These are phyloP conservation scores for Isabelozyma gotoi DNA, from an alignment of 805 yeast species.

Conservation along the genomic window DNA sequence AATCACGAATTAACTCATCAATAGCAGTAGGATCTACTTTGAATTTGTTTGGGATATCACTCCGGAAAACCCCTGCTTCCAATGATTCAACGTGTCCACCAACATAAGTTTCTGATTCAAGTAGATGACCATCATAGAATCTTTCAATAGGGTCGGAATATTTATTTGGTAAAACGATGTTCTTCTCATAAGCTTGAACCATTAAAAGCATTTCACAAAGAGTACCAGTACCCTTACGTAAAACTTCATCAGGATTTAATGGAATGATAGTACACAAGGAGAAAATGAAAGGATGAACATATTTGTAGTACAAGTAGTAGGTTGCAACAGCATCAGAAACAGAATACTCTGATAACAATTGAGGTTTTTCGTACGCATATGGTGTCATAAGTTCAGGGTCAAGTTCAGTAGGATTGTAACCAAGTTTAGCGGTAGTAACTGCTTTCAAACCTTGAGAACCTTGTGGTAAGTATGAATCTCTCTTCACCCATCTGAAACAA, in stretches of 20 bases:
- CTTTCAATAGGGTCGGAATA: slow-evolving; percentile 93
- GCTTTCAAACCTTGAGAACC: slow-evolving; percentile 99
- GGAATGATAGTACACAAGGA: slow-evolving; percentile 96
- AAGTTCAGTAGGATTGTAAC: slow-evolving; percentile 93
- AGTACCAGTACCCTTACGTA: slow-evolving; percentile 98
- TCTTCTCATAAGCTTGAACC: slow-evolving; percentile 87
- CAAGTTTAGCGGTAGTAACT: slow-evolving; percentile 91
- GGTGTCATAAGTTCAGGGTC: slow-evolving; percentile 99
- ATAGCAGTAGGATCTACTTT: slow-evolving; percentile 77
- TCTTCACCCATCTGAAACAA: slow-evolving; percentile 95
- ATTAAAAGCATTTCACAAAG: slow-evolving; percentile 94
- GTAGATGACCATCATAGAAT: slow-evolving; percentile 89
- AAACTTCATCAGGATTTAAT: slow-evolving; percentile 91
- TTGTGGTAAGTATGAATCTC: slow-evolving; percentile 96
- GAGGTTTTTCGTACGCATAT: slow-evolving; percentile 93
- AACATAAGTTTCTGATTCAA: slow-evolving; percentile 95
- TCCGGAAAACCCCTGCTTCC: slow-evolving; percentile 96
- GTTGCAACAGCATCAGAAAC: slow-evolving; percentile 99
- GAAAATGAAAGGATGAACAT: slow-evolving; percentile 95
- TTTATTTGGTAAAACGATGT: slow-evolving; percentile 86
- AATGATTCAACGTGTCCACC: slow-evolving; percentile 98
- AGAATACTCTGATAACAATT: slow-evolving; percentile 88
- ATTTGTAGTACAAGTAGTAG: slow-evolving; percentile 90
- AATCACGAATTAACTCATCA: slow-evolving; percentile 71
- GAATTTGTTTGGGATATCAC: slow-evolving; percentile 78